A percentile compares a stretch with the other conserved stretches of the same genome.
phyloP scores from a whole-genome alignment of 768 basidiomycete genomes.

The Kockovaella imperatae region DNA sequence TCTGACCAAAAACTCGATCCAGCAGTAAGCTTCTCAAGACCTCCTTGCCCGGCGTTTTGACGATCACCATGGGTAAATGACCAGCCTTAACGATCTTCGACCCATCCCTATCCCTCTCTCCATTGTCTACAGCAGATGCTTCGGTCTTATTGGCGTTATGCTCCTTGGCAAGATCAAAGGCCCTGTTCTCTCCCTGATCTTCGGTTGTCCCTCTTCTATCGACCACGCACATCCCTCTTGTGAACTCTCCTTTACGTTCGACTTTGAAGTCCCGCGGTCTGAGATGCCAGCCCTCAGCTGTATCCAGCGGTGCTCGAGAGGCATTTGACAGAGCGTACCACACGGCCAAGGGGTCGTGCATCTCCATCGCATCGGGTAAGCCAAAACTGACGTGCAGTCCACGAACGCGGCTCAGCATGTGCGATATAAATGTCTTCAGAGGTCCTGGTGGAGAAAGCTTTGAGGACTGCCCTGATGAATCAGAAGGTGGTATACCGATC shows the following conservation, averaged over 20 bases:
- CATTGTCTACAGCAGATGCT: constrained; percentile 12
- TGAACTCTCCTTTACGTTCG: constrained; percentile 67
- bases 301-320: constrained; percentile 42
- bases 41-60: constrained; percentile 32
- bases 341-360: constrained; percentile 82
- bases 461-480: neutral
- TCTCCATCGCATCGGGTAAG: constrained; percentile 68
- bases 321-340: constrained; percentile 63
- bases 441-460: too few species aligned
- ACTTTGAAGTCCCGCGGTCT: constrained; percentile 56
- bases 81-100: constrained; percentile 14
- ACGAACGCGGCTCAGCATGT: constrained; percentile 65
- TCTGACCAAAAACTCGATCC: constrained; percentile 37
- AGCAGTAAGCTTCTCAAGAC: constrained; percentile 31
- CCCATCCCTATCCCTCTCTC: constrained; percentile 13
- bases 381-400: constrained; percentile 72
- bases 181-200: constrained; percentile 53
- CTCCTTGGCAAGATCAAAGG: too few species aligned
- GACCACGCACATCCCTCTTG: constrained; percentile 78
- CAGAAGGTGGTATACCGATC: constrained; percentile 2
- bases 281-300: constrained; percentile 55
- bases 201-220: constrained; percentile 59
- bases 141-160: constrained; percentile 6
- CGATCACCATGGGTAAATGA: constrained; percentile 29
- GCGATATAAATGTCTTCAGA: constrained; percentile 58